Base-by-base conservation (phyloP, 176 grass and related monocot genomes). In the Avena sativa region DNA sequence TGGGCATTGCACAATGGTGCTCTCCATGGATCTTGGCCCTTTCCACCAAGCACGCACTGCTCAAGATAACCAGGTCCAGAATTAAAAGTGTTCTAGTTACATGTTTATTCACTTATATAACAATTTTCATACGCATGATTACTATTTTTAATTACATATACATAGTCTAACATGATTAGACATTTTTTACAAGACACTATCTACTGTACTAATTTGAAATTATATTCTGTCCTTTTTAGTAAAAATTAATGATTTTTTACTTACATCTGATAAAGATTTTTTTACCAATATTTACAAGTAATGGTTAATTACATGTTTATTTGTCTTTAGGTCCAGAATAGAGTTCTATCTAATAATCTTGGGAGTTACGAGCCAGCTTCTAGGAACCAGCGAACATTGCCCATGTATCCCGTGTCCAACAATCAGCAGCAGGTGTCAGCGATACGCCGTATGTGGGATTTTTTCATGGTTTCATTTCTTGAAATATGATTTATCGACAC, bases 1-100 rank as follows among this genome's bases (percentile, higher is more conserved):
- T 66, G 97, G 97, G 12, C 97, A 96, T 90, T 98, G 97, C 72
- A 88, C 90, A 78, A 92, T 89, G 88, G 89, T 98, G 77, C 89
- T 98, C 46, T 94, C 92, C 4, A 93, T 98, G 86, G 95, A 94
- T 56, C 89, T 98, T 47, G 94, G 90, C 53, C 65, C 83, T 48
- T 89, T 89, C 44, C 89, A 91, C 58, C 92, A 94, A 82, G 65
- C 90, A 71, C 71, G 81, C 13, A 61, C 89, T 53, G 65, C 84
- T 90, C 90, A 93, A 90, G 91, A 95, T 40, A 82, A 88, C 12
- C 95, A 98, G 95, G 95, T 98, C 58, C 51, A 67, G 8, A 61
- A 51, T 40, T 73, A 11, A 38, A 81, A 46, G 1, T 12, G 3
- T 67, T 66, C 57, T 47, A 55, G 1, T 49, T 38, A 81, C 21